Base-by-base conservation (phyloP, 441 rosid species). In the Capsella rubella region DNA sequence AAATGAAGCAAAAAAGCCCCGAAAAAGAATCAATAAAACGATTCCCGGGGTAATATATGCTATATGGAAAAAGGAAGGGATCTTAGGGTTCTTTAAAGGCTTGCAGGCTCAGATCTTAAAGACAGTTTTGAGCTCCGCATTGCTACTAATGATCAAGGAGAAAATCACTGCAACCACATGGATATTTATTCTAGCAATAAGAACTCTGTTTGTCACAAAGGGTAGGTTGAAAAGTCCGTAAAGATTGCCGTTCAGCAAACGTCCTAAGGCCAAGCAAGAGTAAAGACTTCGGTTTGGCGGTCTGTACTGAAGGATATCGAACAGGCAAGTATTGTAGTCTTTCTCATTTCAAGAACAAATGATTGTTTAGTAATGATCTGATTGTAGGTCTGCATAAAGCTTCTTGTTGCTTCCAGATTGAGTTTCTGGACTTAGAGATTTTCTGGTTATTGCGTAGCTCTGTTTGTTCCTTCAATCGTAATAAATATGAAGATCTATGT, bases 141-240 rank as follows among this genome's bases (percentile, higher is more conserved):
- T 94, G 86, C 89, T 85, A 54, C 79, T 92, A 55, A 94, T 90
- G 99, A 86, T 92, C 42, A 94, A 94, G 80, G 97, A 94, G 87
- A 92, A 92, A 80, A 88, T 90, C 62, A 80, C 95, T 29, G 91
- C 83, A 70, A 82, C 90, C 59, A 82, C 97, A 35, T 90, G 97
- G 97, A 79, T 94, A 71, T 62, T 92, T 63, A 67, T 92, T 59
- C 81, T 94, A 57, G 95, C 95, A 5, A 75, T 94, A 59, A 69
- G 80, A 66, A 59, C 77, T 43, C 37, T 77, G 69, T 72, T 77
- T 16, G 34, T 72, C 58, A 59, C 77, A 34, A 77, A 77, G 61
- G 52, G 58, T 77, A 77, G 52, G 37, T 77, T 77, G 73, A 72
- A 71, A 51, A 71, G 43, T 16, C 42, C 69, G 8, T 71, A 71